Percentiles rank a stretch among this genome's conserved stretches.
Evolutionary conservation across 192 early-diverging fungal species (phyloP).

Genomic region (Obelidium mucronatum): DNA sequence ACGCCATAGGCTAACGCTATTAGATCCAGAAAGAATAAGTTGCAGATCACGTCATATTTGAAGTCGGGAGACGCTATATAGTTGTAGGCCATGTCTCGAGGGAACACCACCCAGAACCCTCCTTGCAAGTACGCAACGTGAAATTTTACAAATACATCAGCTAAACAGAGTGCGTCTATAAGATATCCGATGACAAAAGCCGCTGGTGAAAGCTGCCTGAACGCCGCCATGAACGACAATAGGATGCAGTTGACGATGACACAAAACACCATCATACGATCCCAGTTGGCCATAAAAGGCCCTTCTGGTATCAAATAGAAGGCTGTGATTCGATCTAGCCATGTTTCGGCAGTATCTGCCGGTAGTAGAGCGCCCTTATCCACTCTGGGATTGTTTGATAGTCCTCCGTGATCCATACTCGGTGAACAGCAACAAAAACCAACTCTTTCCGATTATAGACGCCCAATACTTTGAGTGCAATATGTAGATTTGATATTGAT

Average conservation of each 20-base stretch:
- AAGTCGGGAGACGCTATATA: constrained; percentile 53
- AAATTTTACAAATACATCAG: constrained; percentile 56
- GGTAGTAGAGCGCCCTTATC: constrained; percentile 35
- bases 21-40: constrained; percentile 47
- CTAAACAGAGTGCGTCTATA: constrained; percentile 48
- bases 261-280: constrained; percentile 49
- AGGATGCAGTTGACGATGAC: constrained; percentile 48
- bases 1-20: constrained; percentile 41
- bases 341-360: constrained; percentile 22
- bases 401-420: background rate
- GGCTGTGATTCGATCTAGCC: constrained; percentile 33
- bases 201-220: constrained; percentile 42
- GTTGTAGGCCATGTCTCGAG: constrained; percentile 55
- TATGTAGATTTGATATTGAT: background rate
- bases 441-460: no score
- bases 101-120: constrained; percentile 63
- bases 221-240: constrained; percentile 55
- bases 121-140: constrained; percentile 56
- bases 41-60: constrained; percentile 47
- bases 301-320: constrained; percentile 60
- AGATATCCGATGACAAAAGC: constrained; percentile 49
- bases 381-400: background rate
- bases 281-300: constrained; percentile 46
- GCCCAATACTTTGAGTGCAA: background rate
- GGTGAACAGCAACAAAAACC: no score